Evolutionary conservation across 2,329 filamentous ascomycete species (phyloP), one percentile per base, ranked within the genome.

Genomic region (Trichoderma harzianum): DNA sequence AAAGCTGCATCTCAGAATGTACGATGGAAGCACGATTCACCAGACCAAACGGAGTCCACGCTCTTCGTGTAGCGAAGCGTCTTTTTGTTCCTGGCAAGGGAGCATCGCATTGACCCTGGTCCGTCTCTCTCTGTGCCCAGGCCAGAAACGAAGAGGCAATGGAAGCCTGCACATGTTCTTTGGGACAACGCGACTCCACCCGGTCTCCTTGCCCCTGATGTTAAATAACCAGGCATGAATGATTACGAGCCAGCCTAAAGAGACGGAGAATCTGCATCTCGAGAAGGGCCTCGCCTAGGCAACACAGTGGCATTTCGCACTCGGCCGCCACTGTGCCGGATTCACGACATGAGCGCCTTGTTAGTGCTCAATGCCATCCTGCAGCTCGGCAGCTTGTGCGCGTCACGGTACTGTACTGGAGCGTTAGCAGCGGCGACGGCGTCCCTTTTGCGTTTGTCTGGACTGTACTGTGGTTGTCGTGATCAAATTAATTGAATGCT

Each of bases 361-460:
- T 43, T 69, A 55, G 51, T 57, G 47, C 51, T 43, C 39, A 43
- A n/a, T 26, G 63, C 14, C 47, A 36, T 61, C n/a, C 55, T 69
- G 66, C 66, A 51, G 55, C 66, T 47, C 36, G 66, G 66, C 36
- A 55, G 47, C 47, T 67, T 57, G 47, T n/a, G 64, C 32, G 64
- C n/a, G 47, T 57, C 64, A 39, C 51, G 36, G 36, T 43, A 51
- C 55, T 21, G 32, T 30, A 32, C n/a, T 32, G 34, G 14, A 26
- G 28, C 55, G 47, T 47, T 21, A 26, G 32, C n/a, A 32, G 26
- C 21, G 7, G 14, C 24, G 36, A 8, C 21, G 24, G 24, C 28
- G 24, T 26, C 11, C 16, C n/a, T 34, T 34, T 34, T 11, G 7
- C 57, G 57, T 30, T 60, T 32, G 53, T 16, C 14, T 53, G 7